These are phyloP conservation scores for Candida neerlandica DNA, from an alignment of 1,139 yeast genomes.

Conservation along the genomic window DNA sequence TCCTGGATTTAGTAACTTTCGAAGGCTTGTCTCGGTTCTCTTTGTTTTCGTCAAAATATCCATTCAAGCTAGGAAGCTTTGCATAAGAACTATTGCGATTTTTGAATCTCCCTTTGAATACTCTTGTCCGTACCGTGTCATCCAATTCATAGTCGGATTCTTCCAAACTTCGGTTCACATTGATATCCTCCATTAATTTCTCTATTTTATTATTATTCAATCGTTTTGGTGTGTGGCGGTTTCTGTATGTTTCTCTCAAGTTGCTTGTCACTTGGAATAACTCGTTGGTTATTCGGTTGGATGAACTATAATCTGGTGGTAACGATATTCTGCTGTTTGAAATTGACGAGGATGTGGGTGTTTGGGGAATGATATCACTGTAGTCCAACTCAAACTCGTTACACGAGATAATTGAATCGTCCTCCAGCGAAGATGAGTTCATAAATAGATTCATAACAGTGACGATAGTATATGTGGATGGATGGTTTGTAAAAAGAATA, in stretches of 20 bases:
- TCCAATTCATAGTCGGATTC: constrained; percentile 43
- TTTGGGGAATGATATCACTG: constrained; percentile 22
- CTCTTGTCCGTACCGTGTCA: constrained; percentile 49
- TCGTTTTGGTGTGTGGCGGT: constrained; percentile 15
- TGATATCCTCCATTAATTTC: constrained; percentile 35
- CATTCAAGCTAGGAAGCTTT: constrained; percentile 33
- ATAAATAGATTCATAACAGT: neutral
- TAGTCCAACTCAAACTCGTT: constrained; percentile 31
- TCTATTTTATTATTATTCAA: constrained; percentile 41
- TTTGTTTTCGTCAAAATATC: constrained; percentile 35
- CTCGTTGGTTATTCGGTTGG: constrained; percentile 30
- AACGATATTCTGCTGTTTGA: constrained; percentile 11
- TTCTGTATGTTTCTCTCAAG: constrained; percentile 15
- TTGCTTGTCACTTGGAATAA: constrained; percentile 44
- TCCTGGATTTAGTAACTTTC: constrained; percentile 8
- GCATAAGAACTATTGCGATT: constrained; percentile 23
- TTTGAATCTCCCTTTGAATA: constrained; percentile 41
- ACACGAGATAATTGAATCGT: neutral
- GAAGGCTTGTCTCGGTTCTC: constrained; percentile 28
- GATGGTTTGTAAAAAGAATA: neutral
- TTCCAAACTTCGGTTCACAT: constrained; percentile 21
- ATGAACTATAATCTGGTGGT: constrained; percentile 17
- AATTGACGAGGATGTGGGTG: constrained; percentile 6
- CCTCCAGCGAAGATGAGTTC: neutral
- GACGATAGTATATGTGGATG: neutral